Conservation (phyloP, 2,329 filamentous ascomycete species). For the Nemania sp. region DNA sequence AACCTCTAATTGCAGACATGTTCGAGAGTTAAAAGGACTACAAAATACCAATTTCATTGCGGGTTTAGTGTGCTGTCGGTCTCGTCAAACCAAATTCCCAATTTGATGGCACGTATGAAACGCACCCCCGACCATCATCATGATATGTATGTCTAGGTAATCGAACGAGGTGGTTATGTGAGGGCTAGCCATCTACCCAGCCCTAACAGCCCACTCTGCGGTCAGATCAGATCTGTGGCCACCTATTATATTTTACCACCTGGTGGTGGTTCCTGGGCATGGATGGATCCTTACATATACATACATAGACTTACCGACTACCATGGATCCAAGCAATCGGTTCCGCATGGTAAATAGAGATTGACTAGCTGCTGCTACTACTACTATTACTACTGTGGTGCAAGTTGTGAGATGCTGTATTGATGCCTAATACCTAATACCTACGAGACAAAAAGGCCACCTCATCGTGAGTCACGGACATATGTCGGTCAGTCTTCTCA, state of each 20-base stretch:
- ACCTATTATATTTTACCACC: slow-evolving; percentile 17
- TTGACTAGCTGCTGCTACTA: not conserved
- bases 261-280: slow-evolving; percentile 5
- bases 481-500: slow-evolving; percentile 19
- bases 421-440: slow-evolving; percentile 29
- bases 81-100: not conserved
- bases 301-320: not conserved
- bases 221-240: slow-evolving; percentile 1
- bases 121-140: not conserved
- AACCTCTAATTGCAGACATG: not conserved
- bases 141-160: not conserved
- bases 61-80: not conserved
- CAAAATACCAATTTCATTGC: not conserved
- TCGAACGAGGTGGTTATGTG: slow-evolving; percentile 25
- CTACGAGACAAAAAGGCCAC: slow-evolving; percentile 23
- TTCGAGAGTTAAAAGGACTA: not conserved
- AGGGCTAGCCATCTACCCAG: slow-evolving; percentile 27
- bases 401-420: slow-evolving; percentile 19
- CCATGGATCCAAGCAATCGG: slow-evolving; percentile 12
- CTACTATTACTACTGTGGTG: not conserved
- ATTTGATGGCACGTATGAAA: slow-evolving; percentile 16
- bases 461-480: slow-evolving; percentile 38
- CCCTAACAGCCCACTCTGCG: slow-evolving; percentile 36
- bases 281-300: not conserved
- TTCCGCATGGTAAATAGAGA: not conserved